Evolutionary conservation across 2,329 filamentous ascomycete genomes (phyloP).

Genomic region (Fusarium newnesense): DNA sequence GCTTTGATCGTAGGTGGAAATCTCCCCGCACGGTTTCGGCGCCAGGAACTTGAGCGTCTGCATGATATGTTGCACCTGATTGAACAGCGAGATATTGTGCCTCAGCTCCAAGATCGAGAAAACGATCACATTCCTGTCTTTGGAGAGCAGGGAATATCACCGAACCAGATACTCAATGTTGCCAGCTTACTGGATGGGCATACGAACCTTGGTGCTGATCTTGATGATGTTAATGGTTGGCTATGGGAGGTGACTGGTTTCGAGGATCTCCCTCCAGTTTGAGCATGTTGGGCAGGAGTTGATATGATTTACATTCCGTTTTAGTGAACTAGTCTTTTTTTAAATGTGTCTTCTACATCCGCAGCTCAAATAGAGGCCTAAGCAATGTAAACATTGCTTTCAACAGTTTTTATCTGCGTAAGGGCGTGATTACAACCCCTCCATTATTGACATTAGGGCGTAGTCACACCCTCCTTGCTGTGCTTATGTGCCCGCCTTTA

Average conservation of each 20-base stretch:
- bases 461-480: neutral
- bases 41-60: neutral
- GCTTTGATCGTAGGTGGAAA: neutral
- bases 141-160: neutral
- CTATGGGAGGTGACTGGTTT: neutral
- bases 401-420: neutral
- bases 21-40: neutral
- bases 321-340: too few species aligned
- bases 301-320: too few species aligned
- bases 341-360: too few species aligned
- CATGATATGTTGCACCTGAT: neutral
- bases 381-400: neutral
- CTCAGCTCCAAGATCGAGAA: neutral
- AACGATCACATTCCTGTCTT: neutral
- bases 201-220: neutral
- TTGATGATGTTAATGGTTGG: neutral
- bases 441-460: neutral
- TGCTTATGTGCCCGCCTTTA: neutral
- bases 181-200: neutral
- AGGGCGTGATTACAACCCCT: fast-evolving
- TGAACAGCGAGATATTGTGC: neutral
- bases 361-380: fast-evolving
- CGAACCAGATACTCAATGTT: neutral
- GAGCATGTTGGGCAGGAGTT: too few species aligned
- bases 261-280: neutral